Evolutionary conservation across 768 basidiomycete genomes (phyloP).

Genomic region (Zangia roseola): DNA sequence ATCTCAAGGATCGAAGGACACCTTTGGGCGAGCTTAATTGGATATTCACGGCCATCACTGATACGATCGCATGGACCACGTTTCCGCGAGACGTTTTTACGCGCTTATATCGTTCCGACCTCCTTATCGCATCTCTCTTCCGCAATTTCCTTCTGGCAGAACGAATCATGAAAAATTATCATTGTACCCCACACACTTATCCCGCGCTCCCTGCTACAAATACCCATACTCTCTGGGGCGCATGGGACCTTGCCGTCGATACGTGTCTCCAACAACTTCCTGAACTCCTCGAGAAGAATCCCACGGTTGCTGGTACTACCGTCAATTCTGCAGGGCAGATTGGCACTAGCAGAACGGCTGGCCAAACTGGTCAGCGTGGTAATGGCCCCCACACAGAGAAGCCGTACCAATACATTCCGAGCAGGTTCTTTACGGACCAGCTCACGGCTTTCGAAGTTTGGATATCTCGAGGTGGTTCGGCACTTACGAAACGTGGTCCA

Average conservation of each 20-base stretch:
- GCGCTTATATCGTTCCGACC: constrained; percentile 89
- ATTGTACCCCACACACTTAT: constrained; percentile 93
- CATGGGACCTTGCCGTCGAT: constrained; percentile 98
- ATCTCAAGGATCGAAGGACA: constrained; percentile 93
- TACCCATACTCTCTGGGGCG: constrained; percentile 93
- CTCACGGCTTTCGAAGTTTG: constrained; percentile 97
- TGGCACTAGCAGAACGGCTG: not conserved
- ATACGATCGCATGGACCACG: constrained; percentile 99
- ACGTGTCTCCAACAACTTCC: constrained; percentile 93
- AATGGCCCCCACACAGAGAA: constrained; percentile 35
- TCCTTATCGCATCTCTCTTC: constrained; percentile 94
- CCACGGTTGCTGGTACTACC: constrained; percentile 18
- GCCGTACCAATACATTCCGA: constrained; percentile 76
- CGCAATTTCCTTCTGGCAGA: constrained; percentile 97
- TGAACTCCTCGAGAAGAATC: constrained; percentile 56
- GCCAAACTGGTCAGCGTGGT: constrained; percentile 22
- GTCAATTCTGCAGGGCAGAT: constrained; percentile 21
- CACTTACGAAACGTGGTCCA: constrained; percentile 73
- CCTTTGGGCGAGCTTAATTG: constrained; percentile 98
- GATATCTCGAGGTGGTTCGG: constrained; percentile 92
- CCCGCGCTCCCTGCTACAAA: constrained; percentile 94
- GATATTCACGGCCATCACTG: constrained; percentile 99
- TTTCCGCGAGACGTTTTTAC: constrained; percentile 94
- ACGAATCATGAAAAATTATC: constrained; percentile 96
- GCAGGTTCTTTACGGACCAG: constrained; percentile 93